Evolutionary conservation across 306 rosid species (phyloP).

Genomic region (Castanea crenata): DNA sequence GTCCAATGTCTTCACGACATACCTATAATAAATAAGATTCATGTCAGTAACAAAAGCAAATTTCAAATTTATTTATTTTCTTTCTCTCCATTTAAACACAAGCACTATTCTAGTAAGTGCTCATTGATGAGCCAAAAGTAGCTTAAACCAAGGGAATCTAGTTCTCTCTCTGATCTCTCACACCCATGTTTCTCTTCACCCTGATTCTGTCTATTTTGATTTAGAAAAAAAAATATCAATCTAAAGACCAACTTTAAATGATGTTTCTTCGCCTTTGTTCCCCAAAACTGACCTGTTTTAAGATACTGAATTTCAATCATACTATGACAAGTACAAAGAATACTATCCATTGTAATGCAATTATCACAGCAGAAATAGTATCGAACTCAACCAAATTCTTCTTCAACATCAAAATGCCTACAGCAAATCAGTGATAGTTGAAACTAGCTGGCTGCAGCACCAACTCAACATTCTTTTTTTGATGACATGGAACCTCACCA

Average conservation of each 20-base stretch:
- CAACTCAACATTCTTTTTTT: neutral
- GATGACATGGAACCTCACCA: too few species aligned
- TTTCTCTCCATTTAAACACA: neutral
- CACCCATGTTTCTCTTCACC: neutral
- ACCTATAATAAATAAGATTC: conserved; percentile 48
- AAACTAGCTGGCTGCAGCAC: neutral
- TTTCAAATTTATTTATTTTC: neutral
- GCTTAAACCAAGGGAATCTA: neutral
- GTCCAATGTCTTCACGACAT: conserved; percentile 97
- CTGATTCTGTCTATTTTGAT: neutral
- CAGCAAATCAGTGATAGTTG: neutral
- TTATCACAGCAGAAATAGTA: neutral
- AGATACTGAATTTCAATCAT: neutral
- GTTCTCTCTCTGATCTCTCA: neutral
- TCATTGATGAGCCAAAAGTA: neutral
- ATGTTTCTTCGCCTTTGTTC: neutral
- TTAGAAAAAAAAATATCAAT: neutral
- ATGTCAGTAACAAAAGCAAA: conserved; percentile 16
- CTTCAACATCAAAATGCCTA: neutral
- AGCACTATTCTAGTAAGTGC: neutral
- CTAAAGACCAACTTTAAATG: neutral
- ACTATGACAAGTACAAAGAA: neutral
- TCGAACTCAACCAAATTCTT: neutral
- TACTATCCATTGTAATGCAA: neutral
- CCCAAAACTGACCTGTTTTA: neutral